A percentile compares a stretch with the other conserved stretches of the same genome.
Evolutionary conservation across 768 basidiomycete genomes (phyloP).

Genomic region (Symmetrospora coprosmae): DNA sequence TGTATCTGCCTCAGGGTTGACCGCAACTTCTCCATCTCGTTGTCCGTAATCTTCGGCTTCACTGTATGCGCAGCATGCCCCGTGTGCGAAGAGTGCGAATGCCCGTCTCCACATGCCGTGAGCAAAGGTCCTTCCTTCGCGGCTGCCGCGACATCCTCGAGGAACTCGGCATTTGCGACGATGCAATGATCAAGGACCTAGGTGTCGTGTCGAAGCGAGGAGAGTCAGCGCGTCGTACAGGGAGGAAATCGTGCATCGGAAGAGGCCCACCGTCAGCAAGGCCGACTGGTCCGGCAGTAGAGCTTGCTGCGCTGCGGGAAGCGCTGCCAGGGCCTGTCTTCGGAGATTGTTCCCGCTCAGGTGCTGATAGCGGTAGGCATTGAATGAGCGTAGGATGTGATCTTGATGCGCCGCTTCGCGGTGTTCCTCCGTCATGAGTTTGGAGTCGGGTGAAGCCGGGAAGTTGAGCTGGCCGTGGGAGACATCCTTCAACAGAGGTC

Average conservation of each 20-base stretch:
- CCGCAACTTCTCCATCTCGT: conserved; percentile 16
- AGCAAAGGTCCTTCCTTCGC: not conserved
- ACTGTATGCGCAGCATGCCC: too few species aligned
- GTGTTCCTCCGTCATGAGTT: too few species aligned
- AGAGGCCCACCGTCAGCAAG: not conserved
- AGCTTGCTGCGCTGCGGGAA: not conserved
- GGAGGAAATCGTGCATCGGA: not conserved
- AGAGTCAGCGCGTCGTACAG: not conserved
- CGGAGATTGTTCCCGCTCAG: conserved; percentile 3
- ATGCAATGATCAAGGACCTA: conserved; percentile 17
- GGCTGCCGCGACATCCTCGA: conserved; percentile 6
- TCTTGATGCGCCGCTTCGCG: conserved; percentile 14
- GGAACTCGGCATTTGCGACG: conserved; percentile 13
- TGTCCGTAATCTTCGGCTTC: conserved; percentile 12
- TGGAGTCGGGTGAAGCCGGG: too few species aligned
- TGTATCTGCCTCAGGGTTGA: conserved; percentile 1
- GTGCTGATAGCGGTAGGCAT: not conserved
- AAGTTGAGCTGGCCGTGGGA: too few species aligned
- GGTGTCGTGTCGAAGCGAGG: not conserved
- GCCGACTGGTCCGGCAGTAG: not conserved
- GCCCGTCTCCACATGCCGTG: too few species aligned
- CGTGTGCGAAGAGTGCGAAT: not conserved
- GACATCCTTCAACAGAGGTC: too few species aligned
- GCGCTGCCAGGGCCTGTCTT: conserved; percentile 1
- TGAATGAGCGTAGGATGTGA: conserved; percentile 4